phyloP scores from a whole-genome alignment of 805 yeast species.

The Candida maris region DNA sequence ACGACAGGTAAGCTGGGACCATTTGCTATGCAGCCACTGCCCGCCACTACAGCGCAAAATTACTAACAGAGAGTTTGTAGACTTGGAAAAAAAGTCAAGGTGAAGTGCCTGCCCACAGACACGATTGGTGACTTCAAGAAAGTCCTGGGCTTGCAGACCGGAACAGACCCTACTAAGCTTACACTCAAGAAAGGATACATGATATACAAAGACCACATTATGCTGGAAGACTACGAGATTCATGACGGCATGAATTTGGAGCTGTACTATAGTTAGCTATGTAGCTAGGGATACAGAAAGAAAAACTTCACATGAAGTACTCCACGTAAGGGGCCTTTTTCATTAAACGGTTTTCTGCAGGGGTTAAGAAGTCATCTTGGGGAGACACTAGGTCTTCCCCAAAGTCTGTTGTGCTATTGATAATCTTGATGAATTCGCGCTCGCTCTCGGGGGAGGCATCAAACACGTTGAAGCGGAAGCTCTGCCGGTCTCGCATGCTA shows the following conservation, averaged over 20 bases:
- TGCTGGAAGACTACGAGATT: slow-evolving; percentile 90
- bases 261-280: slow-evolving; percentile 58
- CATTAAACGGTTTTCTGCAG: slow-evolving; percentile 18
- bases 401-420: slow-evolving; percentile 32
- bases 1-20: slow-evolving; percentile 57
- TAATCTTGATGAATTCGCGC: slow-evolving; percentile 44
- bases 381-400: slow-evolving; percentile 10
- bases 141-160: slow-evolving; percentile 77
- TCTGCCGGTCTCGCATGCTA: slow-evolving; percentile 56
- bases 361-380: slow-evolving; percentile 14
- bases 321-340: slow-evolving; percentile 40
- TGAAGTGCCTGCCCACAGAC: slow-evolving; percentile 83
- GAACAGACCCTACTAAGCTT: slow-evolving; percentile 62
- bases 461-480: slow-evolving; percentile 77
- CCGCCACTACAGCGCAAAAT: not conserved
- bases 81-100: slow-evolving; percentile 81
- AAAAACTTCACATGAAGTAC: slow-evolving; percentile 33
- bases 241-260: slow-evolving; percentile 88
- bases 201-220: slow-evolving; percentile 82
- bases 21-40: too few species aligned
- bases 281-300: not conserved
- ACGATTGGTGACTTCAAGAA: slow-evolving; percentile 87
- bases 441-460: slow-evolving; percentile 96
- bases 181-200: slow-evolving; percentile 83
- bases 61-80: slow-evolving; percentile 32